phyloP scores from a whole-genome alignment of 345 rosid genomes.

The Crucihimalaya himalaica region DNA sequence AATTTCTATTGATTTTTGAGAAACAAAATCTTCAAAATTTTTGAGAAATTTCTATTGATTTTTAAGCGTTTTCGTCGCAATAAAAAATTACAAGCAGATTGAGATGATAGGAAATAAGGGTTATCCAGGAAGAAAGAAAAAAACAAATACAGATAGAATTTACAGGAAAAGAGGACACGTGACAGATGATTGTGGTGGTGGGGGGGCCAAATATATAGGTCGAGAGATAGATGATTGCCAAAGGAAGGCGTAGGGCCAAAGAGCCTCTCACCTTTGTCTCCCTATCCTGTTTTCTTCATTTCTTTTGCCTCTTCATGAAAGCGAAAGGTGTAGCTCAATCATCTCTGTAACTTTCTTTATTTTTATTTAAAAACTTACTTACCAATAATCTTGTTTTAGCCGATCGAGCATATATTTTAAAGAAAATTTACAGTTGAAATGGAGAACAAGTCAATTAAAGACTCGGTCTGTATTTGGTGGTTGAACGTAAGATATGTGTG shows the following conservation, averaged over 20 bases:
- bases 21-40: too few relatives aligned
- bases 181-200: constrained; percentile 23
- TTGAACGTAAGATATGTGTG: not conserved
- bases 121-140: not conserved
- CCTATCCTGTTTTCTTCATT: constrained; percentile 22
- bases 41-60: not conserved
- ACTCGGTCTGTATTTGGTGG: not conserved
- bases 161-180: constrained; percentile 27
- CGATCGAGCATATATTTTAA: not conserved
- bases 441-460: not conserved
- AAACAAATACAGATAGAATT: not conserved
- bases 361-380: too few relatives aligned
- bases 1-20: not conserved
- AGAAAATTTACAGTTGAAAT: too few relatives aligned
- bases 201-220: not conserved
- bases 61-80: not conserved
- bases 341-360: not conserved
- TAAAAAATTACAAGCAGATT: not conserved
- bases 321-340: not conserved
- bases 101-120: not conserved
- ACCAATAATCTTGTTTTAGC: not conserved
- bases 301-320: constrained; percentile 41
- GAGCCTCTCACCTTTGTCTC: constrained; percentile 31
- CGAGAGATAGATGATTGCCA: constrained; percentile 26
- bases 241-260: constrained; percentile 33